These are phyloP conservation scores for Gleditsia sinensis DNA, from an alignment of 306 rosid species.

Conservation along the genomic window DNA sequence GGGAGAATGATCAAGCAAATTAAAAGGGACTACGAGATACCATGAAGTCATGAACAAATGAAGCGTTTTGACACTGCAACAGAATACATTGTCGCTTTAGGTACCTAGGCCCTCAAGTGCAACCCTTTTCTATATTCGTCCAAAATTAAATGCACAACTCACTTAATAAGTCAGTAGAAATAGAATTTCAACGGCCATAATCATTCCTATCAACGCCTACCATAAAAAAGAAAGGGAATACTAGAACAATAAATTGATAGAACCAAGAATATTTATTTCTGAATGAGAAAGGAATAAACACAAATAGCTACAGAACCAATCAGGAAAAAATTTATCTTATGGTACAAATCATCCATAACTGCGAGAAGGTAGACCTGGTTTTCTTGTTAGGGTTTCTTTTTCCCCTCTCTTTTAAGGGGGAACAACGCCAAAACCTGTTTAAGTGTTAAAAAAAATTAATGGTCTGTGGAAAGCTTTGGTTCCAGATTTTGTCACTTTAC, in stretches of 20 bases:
- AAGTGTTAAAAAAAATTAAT: no score
- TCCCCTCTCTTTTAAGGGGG: neutral
- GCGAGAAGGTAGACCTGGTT: neutral
- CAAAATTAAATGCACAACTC: neutral
- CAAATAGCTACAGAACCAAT: neutral
- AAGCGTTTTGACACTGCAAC: slow-evolving; percentile 17
- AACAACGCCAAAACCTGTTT: neutral
- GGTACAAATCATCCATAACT: neutral
- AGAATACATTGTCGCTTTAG: neutral
- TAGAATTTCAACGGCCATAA: slow-evolving; percentile 2
- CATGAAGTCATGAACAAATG: neutral
- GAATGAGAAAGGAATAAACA: neutral
- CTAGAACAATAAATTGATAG: neutral
- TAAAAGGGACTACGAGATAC: slow-evolving; percentile 23
- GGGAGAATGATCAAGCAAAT: slow-evolving; percentile 25
- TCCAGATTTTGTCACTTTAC: neutral
- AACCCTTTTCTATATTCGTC: slow-evolving; percentile 17
- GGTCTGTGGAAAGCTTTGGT: neutral
- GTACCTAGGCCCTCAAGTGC: slow-evolving; percentile 3
- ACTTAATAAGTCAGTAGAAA: neutral
- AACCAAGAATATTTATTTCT: neutral
- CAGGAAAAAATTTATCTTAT: neutral
- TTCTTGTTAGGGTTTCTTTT: neutral
- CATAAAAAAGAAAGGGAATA: neutral
- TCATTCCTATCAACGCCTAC: neutral